phyloP scores from a whole-genome alignment of 1,284 basidiomycete species.

The Puccinia hordei region DNA sequence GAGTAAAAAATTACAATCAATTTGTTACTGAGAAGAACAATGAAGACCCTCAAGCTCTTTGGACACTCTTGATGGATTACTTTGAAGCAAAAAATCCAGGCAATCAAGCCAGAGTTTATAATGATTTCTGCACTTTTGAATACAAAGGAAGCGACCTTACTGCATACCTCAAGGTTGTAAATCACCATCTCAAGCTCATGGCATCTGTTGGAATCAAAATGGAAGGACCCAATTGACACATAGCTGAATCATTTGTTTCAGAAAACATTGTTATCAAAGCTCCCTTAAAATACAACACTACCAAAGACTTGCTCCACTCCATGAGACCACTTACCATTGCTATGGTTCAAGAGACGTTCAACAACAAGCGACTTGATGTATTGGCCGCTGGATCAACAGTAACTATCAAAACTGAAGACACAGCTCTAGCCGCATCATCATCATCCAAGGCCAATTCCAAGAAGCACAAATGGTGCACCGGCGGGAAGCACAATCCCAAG shows the following conservation, averaged over 20 bases:
- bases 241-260: neutral
- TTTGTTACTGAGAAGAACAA: neutral
- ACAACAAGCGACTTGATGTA: neutral
- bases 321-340: neutral
- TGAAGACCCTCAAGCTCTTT: neutral
- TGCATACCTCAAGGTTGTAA: neutral
- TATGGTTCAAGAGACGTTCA: neutral
- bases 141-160: neutral
- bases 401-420: neutral
- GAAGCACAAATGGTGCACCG: neutral
- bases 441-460: neutral
- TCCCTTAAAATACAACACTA: neutral
- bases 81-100: neutral
- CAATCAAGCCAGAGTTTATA: conserved; percentile 4
- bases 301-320: neutral
- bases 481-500: neutral
- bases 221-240: neutral
- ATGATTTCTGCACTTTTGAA: neutral
- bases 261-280: neutral
- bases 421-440: neutral
- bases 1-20: neutral
- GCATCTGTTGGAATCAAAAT: neutral
- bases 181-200: neutral
- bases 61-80: neutral
- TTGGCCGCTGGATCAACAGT: neutral